phyloP scores from a whole-genome alignment of 2,329 filamentous ascomycete species.

The Endoconidiophora polonica region DNA sequence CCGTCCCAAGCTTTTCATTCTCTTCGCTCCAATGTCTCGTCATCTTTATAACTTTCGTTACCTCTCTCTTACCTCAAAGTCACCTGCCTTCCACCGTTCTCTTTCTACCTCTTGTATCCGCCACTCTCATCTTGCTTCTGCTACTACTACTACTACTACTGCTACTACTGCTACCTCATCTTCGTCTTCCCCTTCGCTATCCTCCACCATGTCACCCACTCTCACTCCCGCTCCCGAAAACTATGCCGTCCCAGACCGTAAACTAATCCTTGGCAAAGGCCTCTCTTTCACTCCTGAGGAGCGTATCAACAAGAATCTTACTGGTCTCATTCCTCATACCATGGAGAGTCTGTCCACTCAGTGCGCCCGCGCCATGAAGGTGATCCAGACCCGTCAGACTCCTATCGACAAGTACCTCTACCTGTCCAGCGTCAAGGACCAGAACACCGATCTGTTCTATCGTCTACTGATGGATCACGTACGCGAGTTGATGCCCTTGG shows the following conservation, averaged over 20 bases:
- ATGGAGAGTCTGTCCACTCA: constrained; percentile 44
- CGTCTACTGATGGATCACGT: constrained; percentile 62
- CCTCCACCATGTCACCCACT: constrained; percentile 3
- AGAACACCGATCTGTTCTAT: constrained; percentile 71
- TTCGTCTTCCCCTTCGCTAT: not conserved
- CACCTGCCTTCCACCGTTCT: constrained; percentile 6
- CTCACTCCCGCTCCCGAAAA: not conserved
- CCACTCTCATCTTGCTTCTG: constrained; percentile 1
- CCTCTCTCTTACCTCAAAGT: constrained; percentile 5
- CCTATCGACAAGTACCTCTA: constrained; percentile 73
- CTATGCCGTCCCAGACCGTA: constrained; percentile 4
- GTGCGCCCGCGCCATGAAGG: constrained; percentile 51
- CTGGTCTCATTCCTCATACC: constrained; percentile 47
- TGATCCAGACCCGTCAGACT: constrained; percentile 53
- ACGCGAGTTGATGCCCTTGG: constrained; percentile 63
- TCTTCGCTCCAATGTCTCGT: constrained; percentile 8
- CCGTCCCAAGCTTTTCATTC: not conserved
- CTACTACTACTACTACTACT: not conserved
- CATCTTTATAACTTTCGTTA: constrained; percentile 7
- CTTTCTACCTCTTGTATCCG: constrained; percentile 11
- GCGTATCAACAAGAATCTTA: constrained; percentile 46
- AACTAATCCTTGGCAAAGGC: constrained; percentile 25
- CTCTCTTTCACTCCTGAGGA: constrained; percentile 49
- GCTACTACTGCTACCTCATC: not conserved
- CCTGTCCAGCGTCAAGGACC: constrained; percentile 56